Percentiles rank a stretch among this genome's conserved stretches.
Conservation (phyloP, 1,284 basidiomycete genomes). For the Cystobasidium sp. region DNA sequence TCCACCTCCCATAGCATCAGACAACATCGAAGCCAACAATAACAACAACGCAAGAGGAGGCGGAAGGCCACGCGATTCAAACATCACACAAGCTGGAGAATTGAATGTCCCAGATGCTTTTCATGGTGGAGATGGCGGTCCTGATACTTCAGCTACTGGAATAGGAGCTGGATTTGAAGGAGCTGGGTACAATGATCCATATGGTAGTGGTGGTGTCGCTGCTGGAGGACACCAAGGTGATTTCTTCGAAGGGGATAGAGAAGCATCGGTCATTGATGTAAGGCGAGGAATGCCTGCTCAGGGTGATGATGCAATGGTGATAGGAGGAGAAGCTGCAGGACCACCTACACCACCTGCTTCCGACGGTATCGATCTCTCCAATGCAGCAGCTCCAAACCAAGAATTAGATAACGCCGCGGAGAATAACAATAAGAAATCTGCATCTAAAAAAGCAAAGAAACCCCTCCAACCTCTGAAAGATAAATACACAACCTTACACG, state of each 20-base stretch:
- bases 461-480: conserved; percentile 22
- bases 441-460: conserved; percentile 5
- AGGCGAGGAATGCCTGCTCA: not conserved
- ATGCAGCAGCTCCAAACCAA: too few species aligned
- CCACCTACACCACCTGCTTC: conserved; percentile 28
- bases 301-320: too few species aligned
- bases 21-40: not conserved
- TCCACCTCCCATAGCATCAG: not conserved
- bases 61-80: conserved; percentile 2
- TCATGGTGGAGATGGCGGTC: not conserved
- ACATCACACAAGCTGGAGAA: conserved; percentile 14
- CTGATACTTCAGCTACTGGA: conserved; percentile 27
- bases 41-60: too few species aligned
- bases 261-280: not conserved
- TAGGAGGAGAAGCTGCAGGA: not conserved
- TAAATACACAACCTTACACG: conserved; percentile 15
- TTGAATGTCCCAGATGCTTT: conserved; percentile 1
- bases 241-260: not conserved
- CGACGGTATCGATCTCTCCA: not conserved
- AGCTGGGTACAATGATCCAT: not conserved
- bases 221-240: not conserved
- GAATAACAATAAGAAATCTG: not conserved
- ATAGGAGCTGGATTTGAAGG: conserved; percentile 5
- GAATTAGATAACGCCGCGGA: not conserved
- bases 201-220: not conserved